Base-by-base conservation (phyloP, 768 basidiomycete genomes). In the Lactifluus hygrophoroides region DNA sequence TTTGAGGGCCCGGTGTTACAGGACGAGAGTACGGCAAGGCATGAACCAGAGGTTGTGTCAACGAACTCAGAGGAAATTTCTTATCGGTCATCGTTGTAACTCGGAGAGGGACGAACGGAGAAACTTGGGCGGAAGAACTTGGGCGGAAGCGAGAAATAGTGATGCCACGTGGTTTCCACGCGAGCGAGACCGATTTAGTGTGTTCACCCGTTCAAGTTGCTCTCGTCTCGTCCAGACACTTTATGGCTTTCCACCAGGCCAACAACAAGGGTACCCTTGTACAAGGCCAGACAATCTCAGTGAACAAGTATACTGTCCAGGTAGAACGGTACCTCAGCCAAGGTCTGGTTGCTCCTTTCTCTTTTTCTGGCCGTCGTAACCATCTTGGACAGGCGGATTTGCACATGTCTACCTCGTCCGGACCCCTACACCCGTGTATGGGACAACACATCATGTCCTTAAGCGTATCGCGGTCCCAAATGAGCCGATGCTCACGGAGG, bases 371-470 rank as follows among this genome's bases (percentile, higher is more conserved):
- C 54, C 38, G 34, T 48, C 17, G 38, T 64, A 47, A 60, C 52
- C 40, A 58, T 54, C 61, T 34, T 58, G 40, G 27, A 43, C 68
- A 96, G 94, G 96, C 73, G 96, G 96, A 17, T 99, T 96, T 71
- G 94, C 96, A 7, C 90, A 97, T 74, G 95, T 99, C 40, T 99
- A 99, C 73, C 84, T 99, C 60, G 94, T 97, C 49, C 78, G 84
- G 59, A 94, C 94, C 5, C 79, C 86, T 16, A 77, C 82, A 34
- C 91, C 93, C 3, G 88, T 99, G 45, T 88, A 88, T 70, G 90
- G 88, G 66, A 94, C 91, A 32, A 92, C 88, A 21, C 89, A 88
- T 66, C 96, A 99, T 79, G 96, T 98, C 65, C 82, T 99, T 63
- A 99, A 99, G 73, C 84, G 94, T 47, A 94, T 99, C 60, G 94